Evolutionary conservation across 805 yeast species (phyloP).

Genomic region (Brettanomyces anomalus): DNA sequence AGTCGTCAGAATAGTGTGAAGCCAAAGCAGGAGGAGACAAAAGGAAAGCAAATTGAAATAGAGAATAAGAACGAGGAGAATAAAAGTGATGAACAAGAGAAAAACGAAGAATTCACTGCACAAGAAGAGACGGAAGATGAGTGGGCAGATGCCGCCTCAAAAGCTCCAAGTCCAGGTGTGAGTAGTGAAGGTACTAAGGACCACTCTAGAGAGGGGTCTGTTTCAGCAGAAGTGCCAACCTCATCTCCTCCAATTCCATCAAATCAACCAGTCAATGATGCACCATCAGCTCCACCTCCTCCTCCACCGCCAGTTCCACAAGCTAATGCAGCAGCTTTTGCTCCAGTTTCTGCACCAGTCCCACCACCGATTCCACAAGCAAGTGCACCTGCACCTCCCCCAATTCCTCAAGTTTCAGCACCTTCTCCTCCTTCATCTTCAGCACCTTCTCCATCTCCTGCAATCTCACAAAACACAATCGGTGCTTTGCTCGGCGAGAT

Average conservation of each 20-base stretch:
- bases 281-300: constrained; percentile 13
- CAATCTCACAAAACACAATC: constrained; percentile 23
- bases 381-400: constrained; percentile 13
- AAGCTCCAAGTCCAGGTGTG: neutral
- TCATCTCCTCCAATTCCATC: constrained; percentile 5
- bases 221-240: neutral
- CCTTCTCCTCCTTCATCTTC: constrained; percentile 23
- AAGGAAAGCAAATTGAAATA: neutral
- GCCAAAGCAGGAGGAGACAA: neutral
- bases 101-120: neutral
- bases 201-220: neutral
- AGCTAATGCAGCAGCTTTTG: constrained; percentile 8
- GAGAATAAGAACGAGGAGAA: neutral
- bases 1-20: constrained; percentile 6
- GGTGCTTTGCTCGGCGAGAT: constrained; percentile 47
- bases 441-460: constrained; percentile 24
- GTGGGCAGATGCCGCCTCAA: neutral
- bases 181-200: neutral
- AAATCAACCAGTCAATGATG: constrained; percentile 16
- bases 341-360: constrained; percentile 17
- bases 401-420: constrained; percentile 20
- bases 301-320: constrained; percentile 7
- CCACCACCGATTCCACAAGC: constrained; percentile 19
- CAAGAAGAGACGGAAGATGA: neutral
- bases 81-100: neutral